Percentiles rank a stretch among this genome's conserved stretches.
Evolutionary conservation across 2,329 filamentous ascomycete species (phyloP).

Genomic region (Stagonosporopsis cucurbitacearum): DNA sequence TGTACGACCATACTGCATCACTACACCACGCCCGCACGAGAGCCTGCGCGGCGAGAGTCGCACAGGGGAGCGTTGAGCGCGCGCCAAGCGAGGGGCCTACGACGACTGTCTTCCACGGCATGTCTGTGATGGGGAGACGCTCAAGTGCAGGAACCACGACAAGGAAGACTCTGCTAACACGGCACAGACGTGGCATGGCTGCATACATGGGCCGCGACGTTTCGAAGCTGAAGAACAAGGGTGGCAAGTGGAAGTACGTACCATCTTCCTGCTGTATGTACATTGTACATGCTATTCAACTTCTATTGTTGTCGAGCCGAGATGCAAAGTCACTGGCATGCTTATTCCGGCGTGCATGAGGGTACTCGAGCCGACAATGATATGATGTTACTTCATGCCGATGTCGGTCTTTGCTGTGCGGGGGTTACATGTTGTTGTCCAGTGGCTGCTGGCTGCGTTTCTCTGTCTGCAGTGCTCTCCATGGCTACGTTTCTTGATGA

Average conservation of each 20-base stretch:
- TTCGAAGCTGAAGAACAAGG: constrained; percentile 76
- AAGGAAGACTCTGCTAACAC: constrained; percentile 17
- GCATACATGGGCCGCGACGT: constrained; percentile 84
- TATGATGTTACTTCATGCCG: neutral
- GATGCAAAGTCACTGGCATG: neutral
- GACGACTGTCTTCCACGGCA: neutral
- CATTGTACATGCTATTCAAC: neutral
- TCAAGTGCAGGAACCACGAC: neutral
- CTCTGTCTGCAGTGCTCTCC: neutral
- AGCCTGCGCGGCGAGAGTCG: neutral
- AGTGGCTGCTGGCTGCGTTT: too few relatives aligned
- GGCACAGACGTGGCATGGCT: constrained; percentile 77
- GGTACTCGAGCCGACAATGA: neutral
- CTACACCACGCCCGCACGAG: constrained; percentile 1
- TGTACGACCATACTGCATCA: neutral
- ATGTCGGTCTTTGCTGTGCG: neutral
- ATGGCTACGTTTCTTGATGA: neutral
- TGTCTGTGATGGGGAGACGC: neutral
- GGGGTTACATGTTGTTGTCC: too few relatives aligned
- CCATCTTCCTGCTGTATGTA: neutral
- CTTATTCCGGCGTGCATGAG: neutral
- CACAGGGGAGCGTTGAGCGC: constrained; percentile 6
- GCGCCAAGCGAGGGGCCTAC: constrained; percentile 13
- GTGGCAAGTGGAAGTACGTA: constrained; percentile 82
- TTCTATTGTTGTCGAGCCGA: neutral